Conservation (phyloP, 495 filamentous ascomycete genomes). For the Aspergillus hancockii region DNA sequence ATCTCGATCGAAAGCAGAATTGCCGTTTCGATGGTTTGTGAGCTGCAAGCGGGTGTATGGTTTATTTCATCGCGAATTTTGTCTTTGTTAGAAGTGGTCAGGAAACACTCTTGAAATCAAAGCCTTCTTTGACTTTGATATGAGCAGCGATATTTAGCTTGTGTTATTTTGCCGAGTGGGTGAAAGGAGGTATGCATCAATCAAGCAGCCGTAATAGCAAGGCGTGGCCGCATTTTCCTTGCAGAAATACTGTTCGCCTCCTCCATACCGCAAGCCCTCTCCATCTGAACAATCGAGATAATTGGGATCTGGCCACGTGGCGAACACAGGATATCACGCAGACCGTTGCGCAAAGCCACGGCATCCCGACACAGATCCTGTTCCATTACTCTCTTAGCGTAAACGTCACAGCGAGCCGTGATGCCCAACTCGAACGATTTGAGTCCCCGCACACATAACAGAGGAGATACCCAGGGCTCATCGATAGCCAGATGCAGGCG, state of each 20-base stretch:
- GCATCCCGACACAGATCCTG: conserved; percentile 31
- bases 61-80: no score
- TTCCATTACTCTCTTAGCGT: conserved; percentile 32
- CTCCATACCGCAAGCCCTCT: conserved; percentile 13
- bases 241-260: background rate
- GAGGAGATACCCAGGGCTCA: conserved; percentile 36
- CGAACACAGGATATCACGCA: conserved; percentile 32
- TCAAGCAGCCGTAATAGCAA: conserved; percentile 23
- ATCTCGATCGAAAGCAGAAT: no score
- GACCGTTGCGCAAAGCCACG: conserved; percentile 29
- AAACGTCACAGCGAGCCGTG: conserved; percentile 38
- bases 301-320: conserved; percentile 5
- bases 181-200: background rate
- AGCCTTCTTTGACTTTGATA: no score
- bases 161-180: background rate
- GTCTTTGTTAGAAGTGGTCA: no score
- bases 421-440: conserved; percentile 39
- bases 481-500: conserved; percentile 28
- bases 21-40: no score
- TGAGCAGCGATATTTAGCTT: no score
- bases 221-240: conserved; percentile 12
- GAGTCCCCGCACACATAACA: conserved; percentile 37
- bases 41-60: no score
- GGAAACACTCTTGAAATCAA: no score
- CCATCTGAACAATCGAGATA: conserved; percentile 14